These are phyloP conservation scores for Penicillium coprophilum DNA, from an alignment of 495 filamentous ascomycete genomes.

Conservation along the genomic window DNA sequence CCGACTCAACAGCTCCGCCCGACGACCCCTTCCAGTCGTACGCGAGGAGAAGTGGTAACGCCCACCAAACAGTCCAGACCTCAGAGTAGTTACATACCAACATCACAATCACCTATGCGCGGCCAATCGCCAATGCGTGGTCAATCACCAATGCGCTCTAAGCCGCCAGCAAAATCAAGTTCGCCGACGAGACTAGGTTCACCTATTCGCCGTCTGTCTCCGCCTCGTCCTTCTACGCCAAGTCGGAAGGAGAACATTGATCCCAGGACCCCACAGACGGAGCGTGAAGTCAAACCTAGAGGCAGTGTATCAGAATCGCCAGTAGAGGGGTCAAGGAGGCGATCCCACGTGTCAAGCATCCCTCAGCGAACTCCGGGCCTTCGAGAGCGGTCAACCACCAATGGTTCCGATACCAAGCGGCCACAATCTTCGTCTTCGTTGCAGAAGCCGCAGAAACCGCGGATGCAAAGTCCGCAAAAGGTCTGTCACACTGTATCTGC, in stretches of 20 bases:
- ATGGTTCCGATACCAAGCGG: constrained; percentile 38
- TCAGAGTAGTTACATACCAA: constrained; percentile 35
- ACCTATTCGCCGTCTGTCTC: constrained; percentile 40
- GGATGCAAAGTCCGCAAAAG: constrained; percentile 89
- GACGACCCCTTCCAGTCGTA: constrained; percentile 35
- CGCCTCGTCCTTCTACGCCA: constrained; percentile 45
- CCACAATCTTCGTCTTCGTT: constrained; percentile 36
- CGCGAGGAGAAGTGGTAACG: constrained; percentile 33
- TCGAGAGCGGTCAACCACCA: constrained; percentile 52
- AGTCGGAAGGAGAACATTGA: constrained; percentile 59
- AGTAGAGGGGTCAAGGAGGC: constrained; percentile 43
- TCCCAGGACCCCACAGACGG: constrained; percentile 33
- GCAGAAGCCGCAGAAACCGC: constrained; percentile 62
- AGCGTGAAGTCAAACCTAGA: constrained; percentile 39
- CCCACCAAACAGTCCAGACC: constrained; percentile 36
- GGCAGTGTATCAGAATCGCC: constrained; percentile 42
- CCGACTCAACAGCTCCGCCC: constrained; percentile 37
- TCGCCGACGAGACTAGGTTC: constrained; percentile 37
- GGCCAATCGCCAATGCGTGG: constrained; percentile 13
- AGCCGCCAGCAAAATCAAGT: constrained; percentile 32
- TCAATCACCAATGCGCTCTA: constrained; percentile 29
- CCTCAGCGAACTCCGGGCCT: constrained; percentile 50
- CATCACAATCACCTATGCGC: constrained; percentile 36
- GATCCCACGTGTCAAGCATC: constrained; percentile 54
- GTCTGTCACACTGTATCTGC: constrained; percentile 21